These are phyloP conservation scores for Dioszegia aurantiaca DNA, from an alignment of 768 basidiomycete species.

Conservation along the genomic window DNA sequence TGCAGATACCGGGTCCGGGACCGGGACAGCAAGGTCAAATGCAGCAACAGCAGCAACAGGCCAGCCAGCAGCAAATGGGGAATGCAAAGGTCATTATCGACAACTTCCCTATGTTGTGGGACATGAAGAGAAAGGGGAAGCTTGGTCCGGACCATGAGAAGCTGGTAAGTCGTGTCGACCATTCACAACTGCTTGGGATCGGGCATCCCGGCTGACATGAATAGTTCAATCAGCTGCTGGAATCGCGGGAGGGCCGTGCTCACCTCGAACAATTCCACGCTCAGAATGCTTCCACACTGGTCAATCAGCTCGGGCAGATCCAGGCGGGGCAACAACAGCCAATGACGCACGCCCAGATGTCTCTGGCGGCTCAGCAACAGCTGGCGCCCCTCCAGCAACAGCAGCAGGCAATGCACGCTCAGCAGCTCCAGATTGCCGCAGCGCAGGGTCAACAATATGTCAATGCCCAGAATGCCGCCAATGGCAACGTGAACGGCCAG, in stretches of 20 bases:
- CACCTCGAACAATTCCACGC: constrained; percentile 30
- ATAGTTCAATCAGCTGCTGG: constrained; percentile 36
- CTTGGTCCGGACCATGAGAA: constrained; percentile 33
- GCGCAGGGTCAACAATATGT: constrained; percentile 3
- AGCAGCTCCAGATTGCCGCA: constrained; percentile 2
- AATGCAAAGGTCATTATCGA: constrained; percentile 28
- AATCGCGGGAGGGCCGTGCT: constrained; percentile 28
- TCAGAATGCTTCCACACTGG: constrained; percentile 26
- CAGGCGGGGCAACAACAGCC: constrained; percentile 18
- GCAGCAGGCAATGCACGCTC: constrained; percentile 18
- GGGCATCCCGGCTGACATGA: background rate
- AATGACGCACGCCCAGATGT: constrained; percentile 27
- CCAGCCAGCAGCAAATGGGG: constrained; percentile 13
- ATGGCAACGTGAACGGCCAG: background rate
- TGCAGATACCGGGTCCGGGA: too few relatives aligned
- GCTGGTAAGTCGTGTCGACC: constrained; percentile 22
- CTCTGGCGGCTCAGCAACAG: constrained; percentile 30
- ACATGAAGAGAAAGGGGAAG: constrained; percentile 28
- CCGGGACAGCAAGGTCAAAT: constrained; percentile 8
- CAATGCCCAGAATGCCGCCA: background rate
- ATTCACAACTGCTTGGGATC: background rate
- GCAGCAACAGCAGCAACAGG: constrained; percentile 16
- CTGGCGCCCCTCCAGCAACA: constrained; percentile 31
- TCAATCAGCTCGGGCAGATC: constrained; percentile 21
- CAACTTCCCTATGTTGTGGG: constrained; percentile 36